These are phyloP conservation scores for Pelagomonas calceolata DNA, from an alignment of 108 stramenopile genomes.

Conservation along the genomic window DNA sequence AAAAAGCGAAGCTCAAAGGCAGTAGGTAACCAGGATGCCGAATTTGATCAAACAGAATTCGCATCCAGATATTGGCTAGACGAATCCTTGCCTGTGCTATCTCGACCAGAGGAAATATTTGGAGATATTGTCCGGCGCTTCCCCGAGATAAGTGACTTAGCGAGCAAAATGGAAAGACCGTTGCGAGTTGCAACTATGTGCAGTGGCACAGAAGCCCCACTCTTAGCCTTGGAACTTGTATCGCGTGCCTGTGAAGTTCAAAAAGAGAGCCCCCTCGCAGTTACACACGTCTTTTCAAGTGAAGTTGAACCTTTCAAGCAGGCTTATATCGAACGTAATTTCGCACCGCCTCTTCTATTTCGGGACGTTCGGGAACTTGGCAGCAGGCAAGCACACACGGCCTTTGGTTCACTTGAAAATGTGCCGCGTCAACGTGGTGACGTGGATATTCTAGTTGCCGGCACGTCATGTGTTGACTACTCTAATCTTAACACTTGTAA, in stretches of 20 bases:
- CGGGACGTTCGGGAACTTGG: conserved; percentile 28
- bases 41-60: too few relatives aligned
- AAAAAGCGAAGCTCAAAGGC: too few relatives aligned
- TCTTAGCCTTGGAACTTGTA: conserved; percentile 18
- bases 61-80: too few relatives aligned
- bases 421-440: conserved; percentile 14
- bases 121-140: conserved; percentile 15
- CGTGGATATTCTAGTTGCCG: conserved; percentile 17
- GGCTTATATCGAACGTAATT: conserved; percentile 23
- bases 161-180: conserved; percentile 1
- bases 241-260: not conserved
- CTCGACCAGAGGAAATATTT: conserved; percentile 23
- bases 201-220: conserved; percentile 17
- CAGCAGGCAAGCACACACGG: conserved; percentile 16
- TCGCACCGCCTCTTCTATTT: conserved; percentile 18
- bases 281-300: conserved; percentile 13
- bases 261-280: not conserved
- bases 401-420: conserved; percentile 22
- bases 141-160: conserved; percentile 3
- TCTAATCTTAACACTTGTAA: conserved; percentile 21
- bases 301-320: conserved; percentile 27
- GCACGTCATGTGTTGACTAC: conserved; percentile 24
- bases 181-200: conserved; percentile 23
- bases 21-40: too few relatives aligned
- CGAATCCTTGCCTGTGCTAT: conserved; percentile 14